Percentiles rank a stretch among this genome's conserved stretches.
Conservation (phyloP, 768 basidiomycete genomes). For the Boletus speciosus region DNA sequence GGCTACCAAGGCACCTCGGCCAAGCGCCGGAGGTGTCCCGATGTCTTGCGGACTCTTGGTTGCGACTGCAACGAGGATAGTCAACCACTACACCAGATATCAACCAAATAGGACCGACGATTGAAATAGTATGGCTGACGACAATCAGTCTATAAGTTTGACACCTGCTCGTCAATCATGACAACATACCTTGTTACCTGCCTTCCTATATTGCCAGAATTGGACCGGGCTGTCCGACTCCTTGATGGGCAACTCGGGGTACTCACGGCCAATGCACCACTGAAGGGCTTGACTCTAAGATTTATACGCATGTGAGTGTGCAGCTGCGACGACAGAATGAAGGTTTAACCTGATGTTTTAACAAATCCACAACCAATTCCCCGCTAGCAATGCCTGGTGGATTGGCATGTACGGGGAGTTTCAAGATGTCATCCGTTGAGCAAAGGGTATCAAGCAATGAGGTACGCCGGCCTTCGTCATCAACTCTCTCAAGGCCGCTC, state of each 20-base stretch:
- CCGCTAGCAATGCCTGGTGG: conserved; percentile 71
- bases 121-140: conserved; percentile 65
- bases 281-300: conserved; percentile 73
- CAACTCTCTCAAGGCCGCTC: conserved; percentile 66
- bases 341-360: conserved; percentile 71
- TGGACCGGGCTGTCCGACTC: conserved; percentile 75
- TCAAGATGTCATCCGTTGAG: conserved; percentile 64
- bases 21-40: conserved; percentile 52
- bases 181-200: conserved; percentile 47
- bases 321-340: neutral
- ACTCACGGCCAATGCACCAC: conserved; percentile 83
- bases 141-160: neutral
- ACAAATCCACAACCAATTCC: conserved; percentile 63
- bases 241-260: conserved; percentile 66
- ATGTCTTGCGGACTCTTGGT: conserved; percentile 74
- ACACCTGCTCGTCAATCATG: neutral
- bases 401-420: conserved; percentile 63
- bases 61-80: conserved; percentile 48
- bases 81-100: conserved; percentile 1
- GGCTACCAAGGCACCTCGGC: conserved; percentile 82
- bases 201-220: conserved; percentile 78
- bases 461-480: conserved; percentile 68
- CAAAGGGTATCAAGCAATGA: conserved; percentile 70
- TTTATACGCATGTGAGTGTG: neutral
- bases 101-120: conserved; percentile 36